These are phyloP conservation scores for Solanum chmielewskii DNA, from an alignment of 257 asterid genomes.

Conservation along the genomic window DNA sequence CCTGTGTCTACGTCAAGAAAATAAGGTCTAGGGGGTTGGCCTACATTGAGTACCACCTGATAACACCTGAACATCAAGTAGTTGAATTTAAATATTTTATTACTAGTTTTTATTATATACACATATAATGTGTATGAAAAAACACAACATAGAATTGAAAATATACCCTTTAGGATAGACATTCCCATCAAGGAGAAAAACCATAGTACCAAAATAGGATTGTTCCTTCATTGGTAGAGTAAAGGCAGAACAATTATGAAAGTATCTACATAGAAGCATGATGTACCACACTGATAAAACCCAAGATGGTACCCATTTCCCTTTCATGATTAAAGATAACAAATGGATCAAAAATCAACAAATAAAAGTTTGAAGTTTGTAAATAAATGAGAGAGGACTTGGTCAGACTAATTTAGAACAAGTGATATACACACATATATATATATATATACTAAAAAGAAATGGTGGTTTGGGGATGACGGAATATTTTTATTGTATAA, in stretches of 20 bases:
- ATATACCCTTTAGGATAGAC: slow-evolving; percentile 76
- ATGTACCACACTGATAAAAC: not conserved
- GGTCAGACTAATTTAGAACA: not conserved
- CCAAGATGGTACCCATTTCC: not conserved
- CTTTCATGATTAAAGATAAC: not conserved
- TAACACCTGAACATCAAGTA: slow-evolving; percentile 39
- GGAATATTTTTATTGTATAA: too few relatives aligned
- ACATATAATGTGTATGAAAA: not conserved
- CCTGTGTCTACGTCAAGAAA: slow-evolving; percentile 86
- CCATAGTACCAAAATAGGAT: slow-evolving; percentile 21
- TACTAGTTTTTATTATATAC: not conserved
- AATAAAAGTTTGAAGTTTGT: not conserved
- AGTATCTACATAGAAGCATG: not conserved
- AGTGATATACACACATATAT: not conserved
- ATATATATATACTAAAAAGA: not conserved
- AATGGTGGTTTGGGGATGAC: not conserved
- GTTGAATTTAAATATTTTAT: not conserved
- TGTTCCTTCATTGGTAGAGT: not conserved
- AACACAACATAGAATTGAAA: not conserved
- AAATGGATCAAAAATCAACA: not conserved
- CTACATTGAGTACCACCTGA: slow-evolving; percentile 45
- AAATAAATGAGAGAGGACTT: not conserved
- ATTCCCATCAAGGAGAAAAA: slow-evolving; percentile 67
- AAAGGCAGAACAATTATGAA: not conserved
- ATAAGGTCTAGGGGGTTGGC: slow-evolving; percentile 50